Evolutionary conservation across 345 rosid species (phyloP), one percentile per base, ranked within the genome.

Genomic region (Litchi chinensis): DNA sequence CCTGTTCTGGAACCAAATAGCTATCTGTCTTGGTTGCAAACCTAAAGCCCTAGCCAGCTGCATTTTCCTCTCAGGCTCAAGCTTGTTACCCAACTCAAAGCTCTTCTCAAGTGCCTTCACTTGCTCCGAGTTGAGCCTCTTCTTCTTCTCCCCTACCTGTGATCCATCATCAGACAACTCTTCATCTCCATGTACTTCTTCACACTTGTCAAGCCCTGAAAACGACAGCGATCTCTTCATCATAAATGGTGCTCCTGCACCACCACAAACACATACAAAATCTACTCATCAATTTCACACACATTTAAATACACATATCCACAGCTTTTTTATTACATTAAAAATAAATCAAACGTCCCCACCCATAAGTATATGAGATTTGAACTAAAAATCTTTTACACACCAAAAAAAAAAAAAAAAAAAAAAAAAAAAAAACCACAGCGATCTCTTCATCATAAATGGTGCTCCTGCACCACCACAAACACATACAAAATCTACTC

Each of bases 161-260:
- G 92, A 91, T 84, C 92, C 95, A 86, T 93, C 97, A 80, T 93
- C 97, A 6, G 95, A 93, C 70, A 89, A 83, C 15, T 93, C 94
- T 70, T 91, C 94, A 39, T 91, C 97, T 57, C 88, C 89, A 62
- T 81, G 83, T 56, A 79, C 91, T 44, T 86, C 93, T 65, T 85
- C 88, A 21, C 86, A 79, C 71, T 85, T 87, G 32, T 90, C 90
- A 64, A 83, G 72, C 63, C 92, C 97, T 0, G 91, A 88, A 81
- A 93, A 90, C 1, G 93, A 93, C 90, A 90, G 81, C 16, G 97
- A 93, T 86, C 93, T 91, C 89, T 91, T 93, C 91, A 90, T 88
- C 93, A 90, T 73, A 83, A 88, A 90, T 64, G 84, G 86, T 74
- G 88, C 90, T 37, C 90, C 96, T 85, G 77, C 80, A 77, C 63